These are phyloP conservation scores for Lodderomyces orthopsilosis DNA, from an alignment of 1,139 yeast genomes.

Conservation along the genomic window DNA sequence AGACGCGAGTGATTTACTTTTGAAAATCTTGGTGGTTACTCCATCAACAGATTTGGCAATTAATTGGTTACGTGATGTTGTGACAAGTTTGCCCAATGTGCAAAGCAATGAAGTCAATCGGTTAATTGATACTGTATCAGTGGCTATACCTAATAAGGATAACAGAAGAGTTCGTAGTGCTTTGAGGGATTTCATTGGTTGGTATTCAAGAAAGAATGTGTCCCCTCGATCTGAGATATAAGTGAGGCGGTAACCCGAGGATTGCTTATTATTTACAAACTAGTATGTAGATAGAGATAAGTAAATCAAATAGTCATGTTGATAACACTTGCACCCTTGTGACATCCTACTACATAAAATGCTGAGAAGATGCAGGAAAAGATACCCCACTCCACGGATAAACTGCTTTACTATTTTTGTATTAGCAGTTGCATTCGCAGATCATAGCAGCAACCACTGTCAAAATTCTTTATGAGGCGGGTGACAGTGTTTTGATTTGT, in stretches of 20 bases:
- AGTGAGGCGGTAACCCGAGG: not conserved
- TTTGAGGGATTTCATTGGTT: constrained; percentile 70
- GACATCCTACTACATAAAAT: too few species aligned
- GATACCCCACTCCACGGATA: not conserved
- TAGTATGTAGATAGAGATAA: not conserved
- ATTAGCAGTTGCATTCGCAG: too few species aligned
- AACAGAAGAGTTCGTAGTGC: constrained; percentile 69
- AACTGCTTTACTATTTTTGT: not conserved
- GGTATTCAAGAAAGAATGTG: constrained; percentile 80
- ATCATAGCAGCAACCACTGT: not conserved
- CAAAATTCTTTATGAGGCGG: too few species aligned
- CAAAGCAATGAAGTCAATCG: constrained; percentile 64
- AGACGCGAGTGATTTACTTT: constrained; percentile 74
- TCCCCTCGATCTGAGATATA: constrained; percentile 42
- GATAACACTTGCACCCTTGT: too few species aligned
- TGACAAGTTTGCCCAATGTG: constrained; percentile 60
- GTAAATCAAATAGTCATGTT: too few species aligned
- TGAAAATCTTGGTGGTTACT: constrained; percentile 61
- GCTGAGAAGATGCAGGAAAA: not conserved
- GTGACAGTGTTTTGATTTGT: not conserved
- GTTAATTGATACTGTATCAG: constrained; percentile 52
- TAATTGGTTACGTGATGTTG: constrained; percentile 59
- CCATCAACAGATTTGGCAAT: constrained; percentile 42
- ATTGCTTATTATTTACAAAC: not conserved
- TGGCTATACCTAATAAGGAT: constrained; percentile 68